A percentile compares a stretch with the other conserved stretches of the same genome.
Conservation (phyloP, 176 grass and related monocot genomes). For the Microstegium vimineum region DNA sequence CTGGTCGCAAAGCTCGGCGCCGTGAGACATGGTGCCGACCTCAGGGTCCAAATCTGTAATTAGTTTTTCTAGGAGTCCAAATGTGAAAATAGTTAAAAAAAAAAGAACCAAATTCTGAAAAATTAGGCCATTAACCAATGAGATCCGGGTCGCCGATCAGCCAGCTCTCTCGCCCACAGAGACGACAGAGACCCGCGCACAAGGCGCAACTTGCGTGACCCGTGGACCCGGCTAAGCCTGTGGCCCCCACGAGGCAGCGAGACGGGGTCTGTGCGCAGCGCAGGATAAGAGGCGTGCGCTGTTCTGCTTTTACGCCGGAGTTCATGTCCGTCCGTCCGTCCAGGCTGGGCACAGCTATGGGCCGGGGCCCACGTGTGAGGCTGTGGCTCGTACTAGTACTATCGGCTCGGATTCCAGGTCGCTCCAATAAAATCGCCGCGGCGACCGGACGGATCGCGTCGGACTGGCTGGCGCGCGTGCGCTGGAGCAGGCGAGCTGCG, state of each 20-base stretch:
- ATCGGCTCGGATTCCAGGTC: background rate
- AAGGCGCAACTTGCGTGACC: background rate
- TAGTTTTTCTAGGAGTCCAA: too few relatives aligned
- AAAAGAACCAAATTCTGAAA: too few relatives aligned
- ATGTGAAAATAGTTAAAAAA: too few relatives aligned
- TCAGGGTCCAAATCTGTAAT: too few relatives aligned
- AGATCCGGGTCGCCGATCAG: background rate
- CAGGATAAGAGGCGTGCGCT: background rate
- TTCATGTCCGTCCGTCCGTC: background rate
- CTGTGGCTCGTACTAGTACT: background rate
- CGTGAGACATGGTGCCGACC: too few relatives aligned
- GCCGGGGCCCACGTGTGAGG: background rate
- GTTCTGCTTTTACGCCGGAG: background rate
- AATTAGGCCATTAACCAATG: background rate
- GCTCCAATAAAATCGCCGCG: background rate
- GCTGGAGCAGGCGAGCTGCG: background rate
- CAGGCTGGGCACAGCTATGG: constrained; percentile 32
- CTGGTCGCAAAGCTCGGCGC: too few relatives aligned
- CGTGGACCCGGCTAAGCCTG: accelerated
- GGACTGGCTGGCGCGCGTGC: background rate
- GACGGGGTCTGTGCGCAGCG: too few relatives aligned
- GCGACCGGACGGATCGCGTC: constrained; percentile 7
- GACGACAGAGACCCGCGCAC: too few relatives aligned
- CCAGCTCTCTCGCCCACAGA: background rate
- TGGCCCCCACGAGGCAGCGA: background rate